Evolutionary conservation across 1,139 yeast genomes (phyloP).

Genomic region (Pneumocystis jirovecii): DNA sequence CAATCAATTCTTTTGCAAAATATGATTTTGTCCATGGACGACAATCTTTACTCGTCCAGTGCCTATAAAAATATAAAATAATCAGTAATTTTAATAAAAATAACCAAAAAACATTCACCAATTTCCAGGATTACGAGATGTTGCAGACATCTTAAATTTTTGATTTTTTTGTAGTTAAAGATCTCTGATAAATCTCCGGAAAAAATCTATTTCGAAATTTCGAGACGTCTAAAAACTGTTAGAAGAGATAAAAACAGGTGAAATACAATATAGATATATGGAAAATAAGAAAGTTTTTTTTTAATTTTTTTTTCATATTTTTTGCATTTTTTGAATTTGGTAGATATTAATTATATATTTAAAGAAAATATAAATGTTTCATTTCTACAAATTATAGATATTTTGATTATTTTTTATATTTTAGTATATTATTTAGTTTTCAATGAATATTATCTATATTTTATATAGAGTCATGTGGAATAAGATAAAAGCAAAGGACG

Average conservation of each 20-base stretch:
- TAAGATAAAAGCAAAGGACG: too few relatives aligned
- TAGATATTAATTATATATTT: too few relatives aligned
- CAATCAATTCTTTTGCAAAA: constrained; percentile 44
- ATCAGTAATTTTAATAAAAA: constrained; percentile 7
- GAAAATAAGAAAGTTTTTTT: too few relatives aligned
- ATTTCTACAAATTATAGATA: too few relatives aligned
- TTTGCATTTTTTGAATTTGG: too few relatives aligned
- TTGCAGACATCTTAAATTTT: constrained; percentile 3
- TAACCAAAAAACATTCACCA: constrained; percentile 25
- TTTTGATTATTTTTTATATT: too few relatives aligned
- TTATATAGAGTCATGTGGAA: too few relatives aligned
- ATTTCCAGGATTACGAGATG: constrained; percentile 43
- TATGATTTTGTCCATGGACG: constrained; percentile 76
- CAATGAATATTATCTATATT: too few relatives aligned
- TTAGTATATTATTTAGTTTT: too few relatives aligned
- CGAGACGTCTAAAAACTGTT: not conserved
- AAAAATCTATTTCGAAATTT: not conserved
- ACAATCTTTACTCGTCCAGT: constrained; percentile 98
- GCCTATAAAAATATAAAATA: constrained; percentile 30
- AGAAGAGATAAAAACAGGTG: not conserved
- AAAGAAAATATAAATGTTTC: too few relatives aligned
- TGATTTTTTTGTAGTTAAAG: not conserved
- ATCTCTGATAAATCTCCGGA: not conserved
- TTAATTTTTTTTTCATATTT: too few relatives aligned
- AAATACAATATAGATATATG: not conserved